Percentiles rank a stretch among this genome's conserved stretches.
phyloP scores from a whole-genome alignment of 495 filamentous ascomycete genomes.

The Barbatosphaeria neglecta region DNA sequence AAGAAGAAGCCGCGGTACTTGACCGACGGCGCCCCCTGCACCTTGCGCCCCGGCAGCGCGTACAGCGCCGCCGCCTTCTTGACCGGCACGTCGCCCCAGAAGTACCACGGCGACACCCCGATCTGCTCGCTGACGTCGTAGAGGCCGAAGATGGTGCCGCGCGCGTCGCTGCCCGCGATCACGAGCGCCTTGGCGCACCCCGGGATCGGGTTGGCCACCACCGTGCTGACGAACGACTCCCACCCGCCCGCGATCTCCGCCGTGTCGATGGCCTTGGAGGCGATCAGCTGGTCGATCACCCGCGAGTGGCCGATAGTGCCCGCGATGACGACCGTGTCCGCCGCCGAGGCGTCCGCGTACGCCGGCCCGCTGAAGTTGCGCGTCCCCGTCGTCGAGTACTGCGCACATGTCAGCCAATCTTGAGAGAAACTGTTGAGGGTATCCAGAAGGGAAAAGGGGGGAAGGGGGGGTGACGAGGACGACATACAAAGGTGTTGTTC shows the following conservation, averaged over 20 bases:
- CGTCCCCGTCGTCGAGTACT: conserved; percentile 33
- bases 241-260: conserved; percentile 47
- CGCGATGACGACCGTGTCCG: conserved; percentile 49
- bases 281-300: conserved; percentile 46
- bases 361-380: conserved; percentile 32
- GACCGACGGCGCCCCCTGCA: conserved; percentile 51
- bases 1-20: conserved; percentile 72
- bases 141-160: conserved; percentile 61
- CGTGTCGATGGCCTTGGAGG: conserved; percentile 42
- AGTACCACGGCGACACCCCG: conserved; percentile 68
- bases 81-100: conserved; percentile 57
- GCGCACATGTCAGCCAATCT: neutral
- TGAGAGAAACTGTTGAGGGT: neutral
- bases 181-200: conserved; percentile 50
- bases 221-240: conserved; percentile 54
- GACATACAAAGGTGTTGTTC: conserved; percentile 35
- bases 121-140: conserved; percentile 69
- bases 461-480: no score
- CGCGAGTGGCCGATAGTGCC: conserved; percentile 55
- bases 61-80: conserved; percentile 44
- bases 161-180: conserved; percentile 56
- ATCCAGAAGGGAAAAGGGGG: no score
- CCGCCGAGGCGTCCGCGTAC: conserved; percentile 30
- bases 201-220: conserved; percentile 47
- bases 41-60: conserved; percentile 37